Percentiles rank a stretch among this genome's conserved stretches.
Evolutionary conservation across 768 basidiomycete genomes (phyloP).

Genomic region (Mycena alexandri): DNA sequence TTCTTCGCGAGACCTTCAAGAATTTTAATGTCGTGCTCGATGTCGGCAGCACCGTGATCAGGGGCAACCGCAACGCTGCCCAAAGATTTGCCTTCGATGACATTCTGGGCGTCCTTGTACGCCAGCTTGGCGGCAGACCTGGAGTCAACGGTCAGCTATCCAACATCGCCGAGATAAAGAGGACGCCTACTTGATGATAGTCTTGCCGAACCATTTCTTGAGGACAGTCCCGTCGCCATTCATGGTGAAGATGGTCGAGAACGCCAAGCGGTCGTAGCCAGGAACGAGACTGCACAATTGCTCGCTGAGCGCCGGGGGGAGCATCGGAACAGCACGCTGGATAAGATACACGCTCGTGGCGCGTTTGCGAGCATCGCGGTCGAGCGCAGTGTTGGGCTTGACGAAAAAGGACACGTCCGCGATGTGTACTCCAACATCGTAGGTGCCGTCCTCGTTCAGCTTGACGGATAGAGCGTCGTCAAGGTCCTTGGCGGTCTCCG

Average conservation of each 20-base stretch:
- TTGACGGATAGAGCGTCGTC: conserved; percentile 96
- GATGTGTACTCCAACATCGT: conserved; percentile 94
- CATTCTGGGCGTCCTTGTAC: conserved; percentile 84
- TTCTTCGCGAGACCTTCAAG: conserved; percentile 80
- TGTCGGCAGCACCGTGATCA: conserved; percentile 69
- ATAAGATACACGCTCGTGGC: conserved; percentile 98
- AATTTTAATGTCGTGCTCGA: conserved; percentile 82
- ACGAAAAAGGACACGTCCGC: conserved; percentile 97
- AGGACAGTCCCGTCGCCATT: conserved; percentile 83
- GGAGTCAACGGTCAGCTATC: conserved; percentile 26
- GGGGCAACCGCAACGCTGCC: conserved; percentile 64
- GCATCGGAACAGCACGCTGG: conserved; percentile 96
- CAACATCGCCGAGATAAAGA: not conserved
- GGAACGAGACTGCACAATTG: conserved; percentile 93
- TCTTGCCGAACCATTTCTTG: conserved; percentile 94
- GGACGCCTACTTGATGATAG: conserved; percentile 81
- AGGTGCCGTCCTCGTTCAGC: conserved; percentile 91
- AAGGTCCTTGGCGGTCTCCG: conserved; percentile 88
- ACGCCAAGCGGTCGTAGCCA: conserved; percentile 89
- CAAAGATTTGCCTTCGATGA: conserved; percentile 80
- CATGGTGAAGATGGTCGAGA: conserved; percentile 91
- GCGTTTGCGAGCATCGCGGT: conserved; percentile 97
- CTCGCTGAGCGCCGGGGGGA: conserved; percentile 93
- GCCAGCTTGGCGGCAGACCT: conserved; percentile 91
- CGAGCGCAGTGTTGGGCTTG: conserved; percentile 95